Conservation (phyloP, 2,329 filamentous ascomycete genomes). For the Fusarium setosum region DNA sequence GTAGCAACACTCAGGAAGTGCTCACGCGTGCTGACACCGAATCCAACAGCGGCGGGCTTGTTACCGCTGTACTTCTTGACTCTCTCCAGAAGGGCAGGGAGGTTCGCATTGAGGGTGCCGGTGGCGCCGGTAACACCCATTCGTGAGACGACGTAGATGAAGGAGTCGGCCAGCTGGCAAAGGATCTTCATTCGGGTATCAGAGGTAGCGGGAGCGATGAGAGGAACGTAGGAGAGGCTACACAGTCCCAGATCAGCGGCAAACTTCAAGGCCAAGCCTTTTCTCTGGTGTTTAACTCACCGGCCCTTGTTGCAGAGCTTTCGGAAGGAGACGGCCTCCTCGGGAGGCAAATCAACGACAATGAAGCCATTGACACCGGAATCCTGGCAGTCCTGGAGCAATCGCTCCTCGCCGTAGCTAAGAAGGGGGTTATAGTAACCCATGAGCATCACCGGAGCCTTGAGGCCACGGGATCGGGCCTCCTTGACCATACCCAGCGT, state of each 20-base stretch:
- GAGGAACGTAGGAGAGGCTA: constrained; percentile 92
- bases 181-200: constrained; percentile 94
- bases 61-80: constrained; percentile 95
- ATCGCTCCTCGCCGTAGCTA: constrained; percentile 91
- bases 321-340: constrained; percentile 94
- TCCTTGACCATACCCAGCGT: constrained; percentile 87
- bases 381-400: constrained; percentile 85
- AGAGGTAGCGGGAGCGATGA: constrained; percentile 94
- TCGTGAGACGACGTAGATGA: constrained; percentile 97
- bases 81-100: constrained; percentile 83
- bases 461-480: constrained; percentile 81
- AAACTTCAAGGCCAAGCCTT: background rate
- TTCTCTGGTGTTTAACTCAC: constrained; percentile 55
- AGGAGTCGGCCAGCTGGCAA: constrained; percentile 96
- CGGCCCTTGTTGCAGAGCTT: constrained; percentile 82
- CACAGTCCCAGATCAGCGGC: background rate
- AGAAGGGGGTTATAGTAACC: constrained; percentile 98
- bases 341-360: constrained; percentile 92
- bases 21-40: constrained; percentile 94
- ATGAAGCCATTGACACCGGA: constrained; percentile 97
- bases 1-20: constrained; percentile 89
- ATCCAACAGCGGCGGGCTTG: constrained; percentile 91
- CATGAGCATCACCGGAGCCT: constrained; percentile 91
- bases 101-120: constrained; percentile 81
- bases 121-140: constrained; percentile 96